A percentile compares a stretch with the other conserved stretches of the same genome.
Conservation (phyloP, 805 yeast genomes). For the Wickerhamomyces alni region DNA sequence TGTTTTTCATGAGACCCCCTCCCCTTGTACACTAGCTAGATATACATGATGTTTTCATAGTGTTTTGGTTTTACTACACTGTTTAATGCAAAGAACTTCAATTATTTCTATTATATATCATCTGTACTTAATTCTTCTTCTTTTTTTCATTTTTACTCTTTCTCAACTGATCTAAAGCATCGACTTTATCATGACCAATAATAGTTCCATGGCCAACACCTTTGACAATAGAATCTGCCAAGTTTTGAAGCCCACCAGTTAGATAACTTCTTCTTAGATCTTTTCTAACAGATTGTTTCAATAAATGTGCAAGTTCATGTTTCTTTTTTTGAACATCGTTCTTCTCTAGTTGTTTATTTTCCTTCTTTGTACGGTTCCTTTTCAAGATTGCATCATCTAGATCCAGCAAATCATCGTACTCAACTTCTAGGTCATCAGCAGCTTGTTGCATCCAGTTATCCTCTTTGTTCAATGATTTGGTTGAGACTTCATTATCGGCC, state of each 20-base stretch:
- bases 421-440: constrained; percentile 89
- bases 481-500: constrained; percentile 64
- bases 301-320: constrained; percentile 45
- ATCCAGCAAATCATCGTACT: constrained; percentile 60
- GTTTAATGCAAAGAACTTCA: not conserved
- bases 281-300: constrained; percentile 52
- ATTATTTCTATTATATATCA: too few relatives aligned
- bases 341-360: constrained; percentile 45
- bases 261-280: constrained; percentile 65
- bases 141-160: constrained; percentile 9
- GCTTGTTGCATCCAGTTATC: constrained; percentile 82
- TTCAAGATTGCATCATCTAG: constrained; percentile 66
- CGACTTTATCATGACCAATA: constrained; percentile 60
- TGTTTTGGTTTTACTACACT: too few relatives aligned
- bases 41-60: not conserved
- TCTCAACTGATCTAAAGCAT: constrained; percentile 62
- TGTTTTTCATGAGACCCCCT: too few relatives aligned
- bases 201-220: constrained; percentile 63
- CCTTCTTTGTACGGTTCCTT: constrained; percentile 53
- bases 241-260: constrained; percentile 70
- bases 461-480: constrained; percentile 58
- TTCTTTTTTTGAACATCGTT: constrained; percentile 41
- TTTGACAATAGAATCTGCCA: constrained; percentile 70
- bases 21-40: not conserved
- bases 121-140: not conserved